Conservation (phyloP, 176 grass and related monocot genomes). For the Triticum monococcum region DNA sequence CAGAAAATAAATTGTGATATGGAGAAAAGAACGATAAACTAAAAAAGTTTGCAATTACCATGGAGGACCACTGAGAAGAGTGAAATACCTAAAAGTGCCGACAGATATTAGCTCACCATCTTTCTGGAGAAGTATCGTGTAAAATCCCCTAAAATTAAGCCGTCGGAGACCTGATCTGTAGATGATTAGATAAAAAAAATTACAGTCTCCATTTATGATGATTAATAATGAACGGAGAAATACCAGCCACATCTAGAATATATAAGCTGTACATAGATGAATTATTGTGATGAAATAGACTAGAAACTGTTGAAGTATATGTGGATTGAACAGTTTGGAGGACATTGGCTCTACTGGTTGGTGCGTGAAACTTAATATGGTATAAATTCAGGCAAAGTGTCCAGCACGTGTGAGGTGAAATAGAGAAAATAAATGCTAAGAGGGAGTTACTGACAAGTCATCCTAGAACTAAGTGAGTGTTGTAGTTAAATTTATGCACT, state of each 20-base stretch:
- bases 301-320: neutral
- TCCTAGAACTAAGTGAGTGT: neutral
- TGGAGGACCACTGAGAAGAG: neutral
- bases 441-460: slow-evolving; percentile 3
- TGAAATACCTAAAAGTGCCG: slow-evolving; percentile 70
- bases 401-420: neutral
- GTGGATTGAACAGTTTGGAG: neutral
- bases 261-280: slow-evolving; percentile 7
- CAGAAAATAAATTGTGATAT: slow-evolving; percentile 19
- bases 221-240: slow-evolving; percentile 11
- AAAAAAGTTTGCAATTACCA: slow-evolving; percentile 15
- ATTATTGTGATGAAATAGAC: neutral
- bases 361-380: neutral
- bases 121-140: slow-evolving; percentile 65
- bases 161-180: slow-evolving; percentile 61
- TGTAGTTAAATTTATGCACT: neutral
- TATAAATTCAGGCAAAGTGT: neutral
- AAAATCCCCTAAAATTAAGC: slow-evolving; percentile 84
- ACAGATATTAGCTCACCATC: slow-evolving; percentile 62
- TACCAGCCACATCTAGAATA: neutral
- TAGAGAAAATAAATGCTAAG: neutral
- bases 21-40: slow-evolving; percentile 20
- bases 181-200: slow-evolving; percentile 22
- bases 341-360: neutral
- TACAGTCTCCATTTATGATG: neutral